Evolutionary conservation across 1,284 basidiomycete species (phyloP).

Genomic region (Ceratobasidium sp.): DNA sequence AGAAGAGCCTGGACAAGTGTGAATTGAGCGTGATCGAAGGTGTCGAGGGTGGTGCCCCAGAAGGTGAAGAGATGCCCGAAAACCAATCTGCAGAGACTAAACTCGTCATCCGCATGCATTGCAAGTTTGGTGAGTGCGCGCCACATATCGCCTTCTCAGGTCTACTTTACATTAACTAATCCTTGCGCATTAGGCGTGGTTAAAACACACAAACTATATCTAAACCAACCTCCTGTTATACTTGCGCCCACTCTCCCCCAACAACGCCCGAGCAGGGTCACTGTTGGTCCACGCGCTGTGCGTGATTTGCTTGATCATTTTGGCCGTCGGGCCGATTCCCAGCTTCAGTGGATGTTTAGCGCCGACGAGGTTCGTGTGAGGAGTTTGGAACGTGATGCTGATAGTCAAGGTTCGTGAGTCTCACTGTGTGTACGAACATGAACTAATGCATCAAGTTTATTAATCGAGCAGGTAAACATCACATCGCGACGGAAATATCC

Average conservation of each 20-base stretch:
- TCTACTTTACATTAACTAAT: too few relatives aligned
- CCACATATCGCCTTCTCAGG: conserved; percentile 5
- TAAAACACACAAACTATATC: conserved; percentile 79
- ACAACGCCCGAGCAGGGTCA: conserved; percentile 71
- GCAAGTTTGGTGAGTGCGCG: conserved; percentile 76
- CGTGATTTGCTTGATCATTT: conserved; percentile 87
- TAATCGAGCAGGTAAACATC: conserved; percentile 58
- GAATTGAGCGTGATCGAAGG: conserved; percentile 77
- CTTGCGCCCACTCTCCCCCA: conserved; percentile 70
- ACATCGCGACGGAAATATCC: conserved; percentile 70
- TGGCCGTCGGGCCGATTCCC: conserved; percentile 69
- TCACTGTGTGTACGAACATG: background rate
- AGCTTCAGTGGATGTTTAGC: conserved; percentile 80
- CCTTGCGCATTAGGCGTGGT: conserved; percentile 72
- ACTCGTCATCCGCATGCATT: conserved; percentile 74
- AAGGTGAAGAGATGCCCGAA: conserved; percentile 70
- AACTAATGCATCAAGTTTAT: background rate
- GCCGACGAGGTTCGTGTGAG: conserved; percentile 74
- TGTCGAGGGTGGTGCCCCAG: conserved; percentile 56
- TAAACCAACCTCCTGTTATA: conserved; percentile 69
- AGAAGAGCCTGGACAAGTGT: conserved; percentile 80
- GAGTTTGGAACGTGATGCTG: conserved; percentile 74
- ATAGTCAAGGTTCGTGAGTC: conserved; percentile 67
- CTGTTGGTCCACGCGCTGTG: conserved; percentile 75
- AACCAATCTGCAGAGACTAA: conserved; percentile 64